Evolutionary conservation across 805 yeast genomes (phyloP).

Genomic region (Starmerella bombicola): DNA sequence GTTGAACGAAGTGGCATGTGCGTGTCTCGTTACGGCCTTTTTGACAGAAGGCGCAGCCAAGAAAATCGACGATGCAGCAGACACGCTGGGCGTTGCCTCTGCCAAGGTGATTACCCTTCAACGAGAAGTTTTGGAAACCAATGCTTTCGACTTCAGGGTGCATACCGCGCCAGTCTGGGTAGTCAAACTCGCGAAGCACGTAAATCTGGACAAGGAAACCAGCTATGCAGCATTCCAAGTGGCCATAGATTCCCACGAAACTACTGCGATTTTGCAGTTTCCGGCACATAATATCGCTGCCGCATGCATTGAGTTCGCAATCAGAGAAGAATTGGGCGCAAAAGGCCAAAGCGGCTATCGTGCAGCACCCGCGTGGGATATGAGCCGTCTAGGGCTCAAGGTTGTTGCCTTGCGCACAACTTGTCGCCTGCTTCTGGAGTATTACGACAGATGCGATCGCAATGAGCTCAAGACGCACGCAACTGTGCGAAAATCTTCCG

Average conservation of each 20-base stretch:
- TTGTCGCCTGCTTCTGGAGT: conserved; percentile 10
- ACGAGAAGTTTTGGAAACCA: conserved; percentile 58
- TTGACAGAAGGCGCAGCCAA: conserved; percentile 79
- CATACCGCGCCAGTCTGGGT: conserved; percentile 55
- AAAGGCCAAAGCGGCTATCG: background rate
- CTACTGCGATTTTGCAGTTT: conserved; percentile 52
- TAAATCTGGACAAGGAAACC: conserved; percentile 36
- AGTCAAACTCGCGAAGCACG: conserved; percentile 45
- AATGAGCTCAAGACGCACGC: conserved; percentile 3
- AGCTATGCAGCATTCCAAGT: conserved; percentile 60
- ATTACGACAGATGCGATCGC: conserved; percentile 4
- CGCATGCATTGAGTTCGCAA: conserved; percentile 49
- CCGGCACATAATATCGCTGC: conserved; percentile 70
- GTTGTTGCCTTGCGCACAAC: conserved; percentile 4
- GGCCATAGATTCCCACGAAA: conserved; percentile 56
- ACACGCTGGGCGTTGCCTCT: background rate
- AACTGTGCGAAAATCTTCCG: background rate
- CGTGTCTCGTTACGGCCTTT: conserved; percentile 57
- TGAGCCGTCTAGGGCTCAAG: background rate
- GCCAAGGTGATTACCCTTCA: conserved; percentile 39
- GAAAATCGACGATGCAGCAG: conserved; percentile 41
- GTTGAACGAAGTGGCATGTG: conserved; percentile 17
- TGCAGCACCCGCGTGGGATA: conserved; percentile 1
- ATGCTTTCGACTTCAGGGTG: conserved; percentile 67
- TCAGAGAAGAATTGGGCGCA: background rate